These are phyloP conservation scores for Sesbania bispinosa DNA, from an alignment of 306 rosid species.

Conservation along the genomic window DNA sequence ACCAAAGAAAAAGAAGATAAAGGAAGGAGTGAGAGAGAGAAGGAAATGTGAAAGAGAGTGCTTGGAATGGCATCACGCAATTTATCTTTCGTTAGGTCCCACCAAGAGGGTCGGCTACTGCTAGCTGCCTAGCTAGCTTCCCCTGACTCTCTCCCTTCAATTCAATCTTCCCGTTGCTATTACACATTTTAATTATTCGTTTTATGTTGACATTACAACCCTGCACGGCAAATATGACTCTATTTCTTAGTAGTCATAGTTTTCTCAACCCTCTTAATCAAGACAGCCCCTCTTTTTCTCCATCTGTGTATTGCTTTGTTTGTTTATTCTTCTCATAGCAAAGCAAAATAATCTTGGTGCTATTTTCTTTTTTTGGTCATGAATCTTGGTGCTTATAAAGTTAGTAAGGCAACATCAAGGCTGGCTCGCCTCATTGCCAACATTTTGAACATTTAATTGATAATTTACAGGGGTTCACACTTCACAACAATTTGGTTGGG, in stretches of 20 bases:
- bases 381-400: no score
- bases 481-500: no score
- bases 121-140: no score
- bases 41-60: slow-evolving; percentile 50
- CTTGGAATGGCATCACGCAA: slow-evolving; percentile 65
- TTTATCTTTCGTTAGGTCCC: slow-evolving; percentile 57
- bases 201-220: slow-evolving; percentile 16
- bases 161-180: not conserved
- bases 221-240: slow-evolving; percentile 45
- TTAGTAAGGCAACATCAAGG: no score
- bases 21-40: not conserved
- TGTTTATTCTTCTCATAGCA: not conserved
- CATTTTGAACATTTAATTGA: no score
- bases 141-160: no score
- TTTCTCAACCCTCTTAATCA: slow-evolving; percentile 42
- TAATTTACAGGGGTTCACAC: no score
- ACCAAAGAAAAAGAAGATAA: slow-evolving; percentile 7
- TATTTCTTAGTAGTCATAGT: slow-evolving; percentile 13
- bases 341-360: not conserved
- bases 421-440: no score
- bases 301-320: not conserved
- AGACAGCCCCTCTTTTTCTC: not conserved
- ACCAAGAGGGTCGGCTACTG: no score
- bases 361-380: no score
- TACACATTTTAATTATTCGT: not conserved